A percentile compares a stretch with the other conserved stretches of the same genome.
Conservation (phyloP, 257 asterid genomes). For the Jasminum sambac region DNA sequence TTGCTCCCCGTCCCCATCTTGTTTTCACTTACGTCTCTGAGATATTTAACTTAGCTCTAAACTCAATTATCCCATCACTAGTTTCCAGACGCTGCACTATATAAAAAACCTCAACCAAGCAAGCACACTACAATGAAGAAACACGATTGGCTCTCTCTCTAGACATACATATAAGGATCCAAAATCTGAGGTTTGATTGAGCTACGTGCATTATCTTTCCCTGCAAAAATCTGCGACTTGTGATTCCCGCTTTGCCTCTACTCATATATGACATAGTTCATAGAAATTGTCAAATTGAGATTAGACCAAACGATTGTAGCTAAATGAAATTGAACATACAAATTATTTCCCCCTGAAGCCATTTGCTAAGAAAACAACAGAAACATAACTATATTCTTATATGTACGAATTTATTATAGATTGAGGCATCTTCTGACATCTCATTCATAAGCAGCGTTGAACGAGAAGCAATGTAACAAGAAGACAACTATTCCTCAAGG, state of each 20-base stretch:
- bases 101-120: slow-evolving; percentile 17
- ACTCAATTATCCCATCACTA: slow-evolving; percentile 15
- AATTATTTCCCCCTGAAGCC: background rate
- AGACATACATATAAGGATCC: background rate
- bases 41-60: too few species aligned
- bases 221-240: background rate
- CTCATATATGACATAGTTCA: background rate
- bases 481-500: too few species aligned
- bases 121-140: slow-evolving; percentile 3
- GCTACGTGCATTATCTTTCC: background rate
- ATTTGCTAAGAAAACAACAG: background rate
- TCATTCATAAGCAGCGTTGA: background rate
- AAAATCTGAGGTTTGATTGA: background rate
- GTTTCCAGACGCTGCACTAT: slow-evolving; percentile 11
- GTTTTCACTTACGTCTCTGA: slow-evolving; percentile 5
- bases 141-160: background rate
- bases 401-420: background rate
- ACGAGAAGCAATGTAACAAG: background rate
- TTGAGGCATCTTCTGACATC: slow-evolving; percentile 3
- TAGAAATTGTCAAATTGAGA: background rate
- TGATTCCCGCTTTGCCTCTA: background rate
- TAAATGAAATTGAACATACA: background rate
- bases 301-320: background rate
- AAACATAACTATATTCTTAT: background rate
- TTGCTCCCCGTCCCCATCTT: slow-evolving; percentile 2